Evolutionary conservation across 305 asterid genomes (phyloP).

Genomic region (Fraxinus velutina): DNA sequence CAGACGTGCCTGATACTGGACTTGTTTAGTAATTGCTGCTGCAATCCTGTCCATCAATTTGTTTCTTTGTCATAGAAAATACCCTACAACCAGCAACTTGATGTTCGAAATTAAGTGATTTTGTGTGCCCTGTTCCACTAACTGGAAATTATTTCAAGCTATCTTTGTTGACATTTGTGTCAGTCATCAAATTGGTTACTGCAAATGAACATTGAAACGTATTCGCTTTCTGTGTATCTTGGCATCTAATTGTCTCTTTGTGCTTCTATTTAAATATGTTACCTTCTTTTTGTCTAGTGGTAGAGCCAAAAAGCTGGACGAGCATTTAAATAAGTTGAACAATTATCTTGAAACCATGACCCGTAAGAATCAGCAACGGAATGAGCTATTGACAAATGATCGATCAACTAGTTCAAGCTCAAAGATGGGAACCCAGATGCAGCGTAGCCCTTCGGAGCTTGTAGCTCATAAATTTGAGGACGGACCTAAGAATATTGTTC

Average conservation of each 20-base stretch:
- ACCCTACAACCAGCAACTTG: not conserved
- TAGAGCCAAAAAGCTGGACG: conserved; percentile 74
- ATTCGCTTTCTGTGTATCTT: not conserved
- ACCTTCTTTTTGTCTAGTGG: conserved; percentile 49
- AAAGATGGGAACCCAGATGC: conserved; percentile 73
- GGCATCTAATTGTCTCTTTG: conserved; percentile 5
- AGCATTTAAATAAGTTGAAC: conserved; percentile 59
- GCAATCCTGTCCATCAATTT: not conserved
- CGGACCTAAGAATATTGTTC: conserved; percentile 67
- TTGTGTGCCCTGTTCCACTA: not conserved
- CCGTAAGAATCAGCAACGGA: conserved; percentile 71
- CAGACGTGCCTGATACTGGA: conserved; percentile 1
- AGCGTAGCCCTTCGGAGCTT: conserved; percentile 59
- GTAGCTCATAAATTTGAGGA: conserved; percentile 68
- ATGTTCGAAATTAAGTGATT: not conserved
- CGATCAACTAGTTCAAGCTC: conserved; percentile 60
- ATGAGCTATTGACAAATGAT: conserved; percentile 62
- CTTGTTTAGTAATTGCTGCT: not conserved
- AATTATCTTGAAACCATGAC: conserved; percentile 52
- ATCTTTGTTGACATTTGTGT: not conserved
- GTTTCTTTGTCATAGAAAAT: not conserved
- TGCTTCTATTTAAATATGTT: conserved; percentile 27
- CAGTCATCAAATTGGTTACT: conserved; percentile 7
- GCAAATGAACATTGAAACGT: conserved; percentile 14
- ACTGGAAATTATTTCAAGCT: not conserved